A percentile compares a stretch with the other conserved stretches of the same genome.
Evolutionary conservation across 2,329 filamentous ascomycete genomes (phyloP).

Genomic region (Onygenales sp.): DNA sequence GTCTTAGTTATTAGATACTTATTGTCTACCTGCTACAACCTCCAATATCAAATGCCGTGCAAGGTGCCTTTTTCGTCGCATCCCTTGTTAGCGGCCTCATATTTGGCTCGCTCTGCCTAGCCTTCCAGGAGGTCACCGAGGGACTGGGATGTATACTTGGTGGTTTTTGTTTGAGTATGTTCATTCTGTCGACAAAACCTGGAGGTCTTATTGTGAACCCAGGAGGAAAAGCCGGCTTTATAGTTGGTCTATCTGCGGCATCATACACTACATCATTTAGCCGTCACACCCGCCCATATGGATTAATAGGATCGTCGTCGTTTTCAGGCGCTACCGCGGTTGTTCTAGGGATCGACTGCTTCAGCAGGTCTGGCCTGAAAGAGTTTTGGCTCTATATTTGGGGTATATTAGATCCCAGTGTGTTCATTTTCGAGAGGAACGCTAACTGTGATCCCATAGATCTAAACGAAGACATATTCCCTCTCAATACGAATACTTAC

Average conservation of each 20-base stretch:
- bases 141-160: conserved; percentile 81
- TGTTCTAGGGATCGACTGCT: conserved; percentile 82
- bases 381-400: conserved; percentile 96
- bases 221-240: conserved; percentile 62
- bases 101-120: conserved; percentile 62
- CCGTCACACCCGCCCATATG: conserved; percentile 67
- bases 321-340: conserved; percentile 73
- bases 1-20: conserved; percentile 43
- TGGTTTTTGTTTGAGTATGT: conserved; percentile 81
- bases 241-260: conserved; percentile 58
- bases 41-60: conserved; percentile 63
- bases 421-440: conserved; percentile 9
- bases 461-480: conserved; percentile 72
- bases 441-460: conserved; percentile 26
- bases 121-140: conserved; percentile 77
- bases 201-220: conserved; percentile 62
- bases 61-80: conserved; percentile 81
- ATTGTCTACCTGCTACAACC: conserved; percentile 82
- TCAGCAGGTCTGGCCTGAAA: conserved; percentile 79
- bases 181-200: conserved; percentile 68
- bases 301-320: conserved; percentile 64
- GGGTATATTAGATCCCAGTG: conserved; percentile 36
- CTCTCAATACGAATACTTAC: conserved; percentile 65
- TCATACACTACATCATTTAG: conserved; percentile 68
- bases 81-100: conserved; percentile 61